phyloP scores from a whole-genome alignment of 116 monocot genomes.

The Phalaenopsis hybrid region DNA sequence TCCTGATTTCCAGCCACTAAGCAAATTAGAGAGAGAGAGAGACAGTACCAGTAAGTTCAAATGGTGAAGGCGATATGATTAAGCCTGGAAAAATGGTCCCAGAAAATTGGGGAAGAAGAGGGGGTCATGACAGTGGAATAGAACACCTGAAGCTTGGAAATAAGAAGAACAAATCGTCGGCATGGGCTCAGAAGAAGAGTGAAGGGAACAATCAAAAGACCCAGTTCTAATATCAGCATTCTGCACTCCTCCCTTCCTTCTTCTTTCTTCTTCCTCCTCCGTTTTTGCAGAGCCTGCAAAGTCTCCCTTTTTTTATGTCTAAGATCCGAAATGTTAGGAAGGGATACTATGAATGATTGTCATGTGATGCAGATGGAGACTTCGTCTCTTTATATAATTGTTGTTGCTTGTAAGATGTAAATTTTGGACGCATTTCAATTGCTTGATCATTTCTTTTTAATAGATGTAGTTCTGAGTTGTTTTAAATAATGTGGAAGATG shows the following conservation, averaged over 20 bases:
- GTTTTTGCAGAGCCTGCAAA: neutral
- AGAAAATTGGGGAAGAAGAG: neutral
- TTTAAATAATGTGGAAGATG: too few species aligned
- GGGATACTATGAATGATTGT: too few species aligned
- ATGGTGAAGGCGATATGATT: slow-evolving; percentile 4
- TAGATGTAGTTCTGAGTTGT: too few species aligned
- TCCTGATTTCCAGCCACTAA: too few species aligned
- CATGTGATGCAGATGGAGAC: too few species aligned
- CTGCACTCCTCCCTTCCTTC: neutral
- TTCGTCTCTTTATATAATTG: too few species aligned
- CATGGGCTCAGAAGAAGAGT: slow-evolving; percentile 22
- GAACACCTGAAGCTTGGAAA: slow-evolving; percentile 12
- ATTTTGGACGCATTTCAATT: too few species aligned
- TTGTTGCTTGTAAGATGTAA: too few species aligned
- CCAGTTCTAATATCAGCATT: slow-evolving; percentile 24
- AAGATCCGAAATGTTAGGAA: neutral
- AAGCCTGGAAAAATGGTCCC: slow-evolving; percentile 12
- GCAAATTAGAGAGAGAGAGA: too few species aligned
- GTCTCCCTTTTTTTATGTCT: neutral
- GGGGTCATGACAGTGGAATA: neutral
- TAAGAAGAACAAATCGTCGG: slow-evolving; percentile 12
- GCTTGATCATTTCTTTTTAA: too few species aligned
- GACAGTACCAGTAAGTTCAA: neutral
- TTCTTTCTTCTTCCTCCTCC: neutral
- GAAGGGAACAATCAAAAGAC: slow-evolving; percentile 18